Evolutionary conservation across 805 yeast species (phyloP), one percentile per base, ranked within the genome.

Genomic region (Vanderwaltozyma polyspora): DNA sequence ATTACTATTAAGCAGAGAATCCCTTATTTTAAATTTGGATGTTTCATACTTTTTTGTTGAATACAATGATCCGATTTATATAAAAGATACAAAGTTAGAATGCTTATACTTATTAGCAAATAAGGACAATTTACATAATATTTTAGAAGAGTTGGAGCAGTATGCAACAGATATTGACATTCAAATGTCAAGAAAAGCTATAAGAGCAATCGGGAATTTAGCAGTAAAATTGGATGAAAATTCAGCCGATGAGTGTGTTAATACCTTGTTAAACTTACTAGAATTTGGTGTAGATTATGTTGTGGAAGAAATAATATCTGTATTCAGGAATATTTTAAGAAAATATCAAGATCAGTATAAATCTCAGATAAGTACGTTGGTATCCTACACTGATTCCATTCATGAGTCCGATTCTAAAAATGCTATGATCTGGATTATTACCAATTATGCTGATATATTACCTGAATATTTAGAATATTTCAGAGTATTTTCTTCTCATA

Each of bases 31-130:
- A 18, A 42, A 42, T 18, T 63, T 81, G 35, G 91, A 82, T 41
- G 84, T 83, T n/a, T 72, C 75, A 34, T 72, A 75, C 60, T 84
- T 87, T 51, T 86, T 84, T 57, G 79, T 91, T 59, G 76, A 75
- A 39, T 82, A 73, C 47, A 79, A 81, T 52, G 95, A 87, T 53
- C 91, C 94, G 1, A 74, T 82, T 16, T 89, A 83, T 53, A 76
- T 89, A 51, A 84, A 86, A 54, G 89, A 85, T 47, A 82, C 95
- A 5, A 89, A 89, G 50, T 63, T 89, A 29, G 96, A 89, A 52
- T 79, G 91, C 38, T 75, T 89, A 16, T 83, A 81, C 46, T 62
- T 84, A 25, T 62, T 89, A 31, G 93, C 96, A 1, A 70, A 74
- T 48, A 76, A 73, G 34, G 43, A 55, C 8, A 82, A 81, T 46